Evolutionary conservation across 176 grass and related monocot species (phyloP).

Genomic region (Echinochloa phyllopogon): DNA sequence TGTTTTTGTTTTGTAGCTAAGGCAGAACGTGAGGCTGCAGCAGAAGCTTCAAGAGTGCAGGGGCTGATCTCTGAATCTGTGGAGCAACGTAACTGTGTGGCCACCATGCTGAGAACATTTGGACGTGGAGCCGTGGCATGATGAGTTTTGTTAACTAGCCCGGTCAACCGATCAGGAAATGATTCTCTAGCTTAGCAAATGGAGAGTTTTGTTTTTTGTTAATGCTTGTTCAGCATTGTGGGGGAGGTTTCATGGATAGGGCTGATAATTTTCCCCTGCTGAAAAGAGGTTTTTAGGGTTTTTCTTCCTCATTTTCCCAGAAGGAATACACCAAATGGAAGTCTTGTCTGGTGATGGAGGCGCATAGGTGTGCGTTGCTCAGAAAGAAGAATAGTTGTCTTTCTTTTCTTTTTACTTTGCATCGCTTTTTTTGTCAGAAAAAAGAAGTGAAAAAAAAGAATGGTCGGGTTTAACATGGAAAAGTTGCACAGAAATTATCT

Average conservation of each 20-base stretch:
- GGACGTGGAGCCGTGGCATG: conserved; percentile 30
- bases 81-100: conserved; percentile 25
- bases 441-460: conserved; percentile 35
- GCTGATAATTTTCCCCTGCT: conserved; percentile 40
- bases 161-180: conserved; percentile 28
- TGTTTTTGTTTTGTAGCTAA: conserved; percentile 51
- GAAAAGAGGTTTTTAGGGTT: conserved; percentile 56
- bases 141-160: conserved; percentile 38
- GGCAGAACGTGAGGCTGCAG: conserved; percentile 54
- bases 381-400: conserved; percentile 56
- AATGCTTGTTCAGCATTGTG: conserved; percentile 46
- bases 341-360: conserved; percentile 53
- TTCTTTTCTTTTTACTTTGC: conserved; percentile 50
- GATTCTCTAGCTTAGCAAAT: conserved; percentile 58
- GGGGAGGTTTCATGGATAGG: conserved; percentile 50
- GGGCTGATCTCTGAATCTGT: conserved; percentile 34
- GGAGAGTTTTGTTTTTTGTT: conserved; percentile 39
- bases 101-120: conserved; percentile 29
- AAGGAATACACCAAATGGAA: conserved; percentile 52
- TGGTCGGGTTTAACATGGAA: conserved; percentile 52
- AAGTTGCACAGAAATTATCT: conserved; percentile 43
- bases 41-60: conserved; percentile 63
- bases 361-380: conserved; percentile 50
- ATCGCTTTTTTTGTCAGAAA: conserved; percentile 34
- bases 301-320: conserved; percentile 57